Evolutionary conservation across 768 basidiomycete species (phyloP), one percentile per base, ranked within the genome.

Genomic region (Pleurotus tuber-regium): DNA sequence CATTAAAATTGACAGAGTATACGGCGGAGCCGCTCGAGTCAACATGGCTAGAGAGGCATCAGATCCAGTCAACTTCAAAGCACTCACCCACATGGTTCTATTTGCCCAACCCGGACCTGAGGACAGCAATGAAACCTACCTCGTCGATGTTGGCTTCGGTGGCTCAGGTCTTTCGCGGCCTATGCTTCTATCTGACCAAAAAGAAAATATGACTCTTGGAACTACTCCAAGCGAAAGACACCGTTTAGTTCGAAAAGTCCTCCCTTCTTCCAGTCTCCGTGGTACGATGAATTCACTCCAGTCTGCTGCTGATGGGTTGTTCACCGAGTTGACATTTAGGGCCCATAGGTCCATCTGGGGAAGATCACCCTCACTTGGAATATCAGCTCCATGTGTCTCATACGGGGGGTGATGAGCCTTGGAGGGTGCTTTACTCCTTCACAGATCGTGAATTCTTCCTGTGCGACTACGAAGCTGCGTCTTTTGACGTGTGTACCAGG

Each of bases 141-240:
- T 68, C 8, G 63, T 66, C 11, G 68, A 70, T 53, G 66, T 62
- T 4, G 68, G 69, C 9, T 66, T 67, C 49, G 67, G 69, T 3
- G 54, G 60, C 6, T 35, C 56, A 7, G 54, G 57, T 1, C 57
- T 64, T n/a, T 58, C 58, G 9, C 35, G 61, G 25, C 69, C 67
- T 2, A 62, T 70, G 25, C 55, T 66, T 1, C 59, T 70, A n/a
- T 60, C 64, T 1, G 58, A 63, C 39, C 54, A 42, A 5, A 53
- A 57, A 7, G 54, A 54, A 2, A 61, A 60, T 36, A 43, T 54
- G 11, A 54, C 62, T 6, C 26, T 56, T n/a, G 67, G 67, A 16
- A 50, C 61, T 1, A 54, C 47, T 4, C 51, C 55, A 2, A 52
- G 54, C 2, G 66, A 67, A 51, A 51, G 48, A 28, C 66, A 68